Percentiles rank a stretch among this genome's conserved stretches.
Evolutionary conservation across 306 rosid genomes (phyloP).

Genomic region (Calophaca sinica): DNA sequence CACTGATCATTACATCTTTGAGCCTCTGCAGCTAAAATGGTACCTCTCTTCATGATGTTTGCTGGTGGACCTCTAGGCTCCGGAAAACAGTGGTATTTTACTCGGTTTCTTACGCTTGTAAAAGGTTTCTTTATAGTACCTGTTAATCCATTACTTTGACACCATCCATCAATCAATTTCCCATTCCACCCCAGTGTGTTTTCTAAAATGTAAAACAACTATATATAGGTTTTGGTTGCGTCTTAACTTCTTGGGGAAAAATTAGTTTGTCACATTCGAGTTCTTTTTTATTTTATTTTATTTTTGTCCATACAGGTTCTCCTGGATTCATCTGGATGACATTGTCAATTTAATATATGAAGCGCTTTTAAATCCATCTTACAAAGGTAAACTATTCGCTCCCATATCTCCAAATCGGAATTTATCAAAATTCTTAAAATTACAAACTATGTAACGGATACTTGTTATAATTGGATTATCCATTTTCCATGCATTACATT

Average conservation of each 20-base stretch:
- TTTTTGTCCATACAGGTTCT: constrained; percentile 65
- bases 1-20: constrained; percentile 45
- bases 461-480: background rate
- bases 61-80: constrained; percentile 99
- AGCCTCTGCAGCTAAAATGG: constrained; percentile 86
- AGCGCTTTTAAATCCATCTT: constrained; percentile 87
- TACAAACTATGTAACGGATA: background rate
- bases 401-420: constrained; percentile 4
- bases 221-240: constrained; percentile 1
- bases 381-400: constrained; percentile 66
- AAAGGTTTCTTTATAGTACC: constrained; percentile 32
- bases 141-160: constrained; percentile 25
- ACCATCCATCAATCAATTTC: constrained; percentile 8
- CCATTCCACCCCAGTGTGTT: background rate
- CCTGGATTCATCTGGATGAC: constrained; percentile 99
- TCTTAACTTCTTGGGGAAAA: constrained; percentile 11
- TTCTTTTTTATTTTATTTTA: too few relatives aligned
- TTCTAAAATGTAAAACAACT: constrained; percentile 9
- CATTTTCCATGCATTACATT: constrained; percentile 10
- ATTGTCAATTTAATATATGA: constrained; percentile 87
- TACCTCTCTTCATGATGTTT: constrained; percentile 90
- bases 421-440: background rate
- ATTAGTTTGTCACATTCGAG: constrained; percentile 3
- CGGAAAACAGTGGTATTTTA: constrained; percentile 88
- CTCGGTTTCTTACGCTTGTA: constrained; percentile 39